Base-by-base conservation (phyloP, 2,329 filamentous ascomycete genomes). In the Colletotrichum coccodes region DNA sequence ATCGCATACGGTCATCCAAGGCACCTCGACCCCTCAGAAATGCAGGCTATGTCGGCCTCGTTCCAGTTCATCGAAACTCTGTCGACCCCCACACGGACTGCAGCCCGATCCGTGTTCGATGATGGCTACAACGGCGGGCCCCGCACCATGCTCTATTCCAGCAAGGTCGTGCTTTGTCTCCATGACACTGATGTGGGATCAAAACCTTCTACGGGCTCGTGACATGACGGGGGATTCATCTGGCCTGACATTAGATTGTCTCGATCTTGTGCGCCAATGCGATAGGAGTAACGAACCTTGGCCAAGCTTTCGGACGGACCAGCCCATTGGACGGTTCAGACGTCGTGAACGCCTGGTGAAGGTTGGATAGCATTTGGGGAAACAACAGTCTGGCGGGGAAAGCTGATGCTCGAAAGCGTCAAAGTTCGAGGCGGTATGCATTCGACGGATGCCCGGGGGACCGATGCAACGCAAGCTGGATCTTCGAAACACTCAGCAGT, bases 401-500 rank as follows among this genome's bases (percentile, higher is more conserved):
- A 44, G 32, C 49, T 60, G 42, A 56, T 50, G 61, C 61, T 56
- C 44, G 61, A 42, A 12, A 42, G 7, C 49, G 42, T 21, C 65
- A 47, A 18, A 40, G 16, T 44, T 44, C 34, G 42, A 42, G 49
- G 66, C 30, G 62, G 49, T 49, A 30, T 16, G 50, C 14, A 44
- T 40, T 34, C 34, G 36, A 47, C 40, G 49, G 49, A 60, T 32
- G 49, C 47, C 66, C 26, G 62, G 40, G 49, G 49, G 26, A 66
- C 49, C 53, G 61, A 66, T 60, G 61, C 66, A 46, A 68, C 56
- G 18, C 44, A 36, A 49, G 23, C 44, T 30, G 54, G 34, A 66
- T 44, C n/a, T 54, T 69, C 54, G 61, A 66, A 66, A 69, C 61
- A 36, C 34, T 16, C 54, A 60, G 47, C 50, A 44, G 54, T 65